Evolutionary conservation across 2,329 filamentous ascomycete species (phyloP).

Genomic region (Pseudocercospora fuligena): DNA sequence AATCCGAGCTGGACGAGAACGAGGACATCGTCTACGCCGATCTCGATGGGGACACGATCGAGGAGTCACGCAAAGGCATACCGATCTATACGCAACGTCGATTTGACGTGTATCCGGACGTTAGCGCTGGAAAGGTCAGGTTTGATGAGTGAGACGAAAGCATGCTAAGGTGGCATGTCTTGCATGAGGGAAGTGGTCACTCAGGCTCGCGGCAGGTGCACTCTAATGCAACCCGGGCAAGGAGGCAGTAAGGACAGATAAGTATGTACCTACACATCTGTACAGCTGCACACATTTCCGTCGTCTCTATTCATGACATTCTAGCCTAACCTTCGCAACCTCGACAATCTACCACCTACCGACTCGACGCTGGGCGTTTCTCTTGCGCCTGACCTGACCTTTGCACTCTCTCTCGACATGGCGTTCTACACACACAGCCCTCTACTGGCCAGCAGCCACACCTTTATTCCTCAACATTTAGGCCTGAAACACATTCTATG

Average conservation of each 20-base stretch:
- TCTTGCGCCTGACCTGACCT: neutral
- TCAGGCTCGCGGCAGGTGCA: neutral
- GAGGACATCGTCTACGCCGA: conserved; percentile 79
- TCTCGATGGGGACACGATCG: conserved; percentile 69
- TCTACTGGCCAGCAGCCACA: neutral
- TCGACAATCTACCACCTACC: conserved; percentile 4
- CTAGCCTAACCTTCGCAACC: neutral
- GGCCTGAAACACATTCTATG: neutral
- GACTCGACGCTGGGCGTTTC: neutral
- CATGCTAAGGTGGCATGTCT: neutral
- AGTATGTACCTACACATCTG: neutral
- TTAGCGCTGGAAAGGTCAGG: conserved; percentile 64
- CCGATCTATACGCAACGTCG: conserved; percentile 82
- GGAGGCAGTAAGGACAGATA: neutral
- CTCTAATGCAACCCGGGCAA: neutral
- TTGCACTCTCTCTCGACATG: neutral
- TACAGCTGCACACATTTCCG: neutral
- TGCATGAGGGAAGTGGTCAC: neutral
- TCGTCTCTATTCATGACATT: neutral
- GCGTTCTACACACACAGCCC: neutral
- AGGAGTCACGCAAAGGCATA: conserved; percentile 78
- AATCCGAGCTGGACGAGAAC: conserved; percentile 76
- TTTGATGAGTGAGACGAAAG: conserved; percentile 36
- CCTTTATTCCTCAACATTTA: neutral
- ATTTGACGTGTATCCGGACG: conserved; percentile 95